phyloP scores from a whole-genome alignment of 345 rosid species.

The Draba incana region DNA sequence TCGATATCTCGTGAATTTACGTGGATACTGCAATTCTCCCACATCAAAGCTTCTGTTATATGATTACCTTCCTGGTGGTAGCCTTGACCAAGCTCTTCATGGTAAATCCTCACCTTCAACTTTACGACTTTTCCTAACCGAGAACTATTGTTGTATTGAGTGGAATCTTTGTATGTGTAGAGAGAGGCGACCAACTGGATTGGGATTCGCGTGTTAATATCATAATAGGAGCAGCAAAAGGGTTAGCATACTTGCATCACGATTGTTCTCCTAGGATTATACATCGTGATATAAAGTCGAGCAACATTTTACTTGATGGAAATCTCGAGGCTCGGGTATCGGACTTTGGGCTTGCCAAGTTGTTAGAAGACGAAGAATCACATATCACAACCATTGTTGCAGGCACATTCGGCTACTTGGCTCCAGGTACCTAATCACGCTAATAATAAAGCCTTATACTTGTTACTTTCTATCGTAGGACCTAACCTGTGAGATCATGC shows the following conservation, averaged over 20 bases:
- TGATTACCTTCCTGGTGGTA: conserved; percentile 91
- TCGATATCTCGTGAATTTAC: conserved; percentile 88
- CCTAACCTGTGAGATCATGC: conserved; percentile 8
- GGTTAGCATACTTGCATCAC: conserved; percentile 93
- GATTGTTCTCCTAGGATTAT: conserved; percentile 99
- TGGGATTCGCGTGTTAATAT: conserved; percentile 96
- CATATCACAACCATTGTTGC: conserved; percentile 99
- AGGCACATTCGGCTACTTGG: conserved; percentile 98
- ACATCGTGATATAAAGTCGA: conserved; percentile 97
- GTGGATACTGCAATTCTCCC: conserved; percentile 97
- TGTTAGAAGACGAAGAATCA: conserved; percentile 93
- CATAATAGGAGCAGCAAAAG: conserved; percentile 96
- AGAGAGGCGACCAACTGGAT: conserved; percentile 83
- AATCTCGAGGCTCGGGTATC: conserved; percentile 98
- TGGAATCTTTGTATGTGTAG: conserved; percentile 50
- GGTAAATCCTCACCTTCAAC: conserved; percentile 48
- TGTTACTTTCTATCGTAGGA: no score
- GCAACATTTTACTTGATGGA: conserved; percentile 96
- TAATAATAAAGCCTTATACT: no score
- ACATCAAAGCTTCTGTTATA: conserved; percentile 84
- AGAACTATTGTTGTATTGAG: conserved; percentile 6
- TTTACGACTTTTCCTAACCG: not conserved
- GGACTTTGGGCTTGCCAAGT: conserved; percentile 97
- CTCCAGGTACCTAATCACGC: conserved; percentile 67
- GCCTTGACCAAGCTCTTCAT: conserved; percentile 97